Conservation (phyloP, 768 basidiomycete genomes). For the Fistulinella prunicolor region DNA sequence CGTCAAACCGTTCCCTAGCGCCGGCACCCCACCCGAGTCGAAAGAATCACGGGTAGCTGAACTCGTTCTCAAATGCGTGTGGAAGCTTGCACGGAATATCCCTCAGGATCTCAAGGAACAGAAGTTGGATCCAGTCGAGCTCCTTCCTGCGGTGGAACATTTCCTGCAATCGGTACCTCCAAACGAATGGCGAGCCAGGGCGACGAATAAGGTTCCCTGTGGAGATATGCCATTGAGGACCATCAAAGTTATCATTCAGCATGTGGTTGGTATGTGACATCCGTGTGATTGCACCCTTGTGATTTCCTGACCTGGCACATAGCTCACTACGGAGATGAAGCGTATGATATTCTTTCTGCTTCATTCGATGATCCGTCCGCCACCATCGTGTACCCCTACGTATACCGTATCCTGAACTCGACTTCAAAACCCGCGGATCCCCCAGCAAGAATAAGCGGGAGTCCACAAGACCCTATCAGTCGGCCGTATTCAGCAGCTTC, state of each 20-base stretch:
- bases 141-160: constrained; percentile 90
- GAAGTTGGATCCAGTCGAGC: constrained; percentile 78
- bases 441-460: constrained; percentile 19
- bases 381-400: constrained; percentile 95
- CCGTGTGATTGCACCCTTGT: constrained; percentile 1
- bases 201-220: constrained; percentile 87
- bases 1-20: constrained; percentile 77
- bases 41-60: constrained; percentile 89
- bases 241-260: constrained; percentile 97
- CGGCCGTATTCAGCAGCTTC: constrained; percentile 56
- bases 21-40: constrained; percentile 67
- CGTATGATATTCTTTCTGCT: constrained; percentile 85
- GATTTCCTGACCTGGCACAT: constrained; percentile 15
- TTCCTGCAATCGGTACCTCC: constrained; percentile 93
- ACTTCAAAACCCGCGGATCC: constrained; percentile 43
- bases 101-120: constrained; percentile 85
- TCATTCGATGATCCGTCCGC: constrained; percentile 96
- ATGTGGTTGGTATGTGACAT: constrained; percentile 77
- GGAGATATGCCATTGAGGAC: constrained; percentile 98
- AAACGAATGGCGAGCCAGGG: constrained; percentile 92
- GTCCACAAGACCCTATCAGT: constrained; percentile 37
- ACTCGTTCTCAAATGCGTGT: constrained; percentile 92
- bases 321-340: constrained; percentile 85
- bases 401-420: constrained; percentile 86
- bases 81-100: constrained; percentile 95